A percentile compares a stretch with the other conserved stretches of the same genome.
phyloP scores from a whole-genome alignment of 345 rosid species.

The Brassica nigra region DNA sequence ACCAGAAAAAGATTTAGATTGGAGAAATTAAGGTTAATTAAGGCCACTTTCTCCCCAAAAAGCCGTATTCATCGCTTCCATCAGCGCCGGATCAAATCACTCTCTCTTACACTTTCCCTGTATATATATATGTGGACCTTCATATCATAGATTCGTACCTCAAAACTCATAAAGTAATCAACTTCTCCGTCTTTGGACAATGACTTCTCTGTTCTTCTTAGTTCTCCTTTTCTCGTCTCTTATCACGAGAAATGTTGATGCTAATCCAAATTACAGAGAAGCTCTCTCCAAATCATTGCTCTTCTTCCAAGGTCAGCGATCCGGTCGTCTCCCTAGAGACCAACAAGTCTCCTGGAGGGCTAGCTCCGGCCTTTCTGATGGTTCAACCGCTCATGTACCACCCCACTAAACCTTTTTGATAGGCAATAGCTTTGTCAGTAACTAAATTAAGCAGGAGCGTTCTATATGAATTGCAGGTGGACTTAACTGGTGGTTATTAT shows the following conservation, averaged over 20 bases:
- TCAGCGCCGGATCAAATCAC: conserved; percentile 38
- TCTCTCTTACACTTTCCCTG: neutral
- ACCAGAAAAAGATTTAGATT: neutral
- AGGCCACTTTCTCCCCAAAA: conserved; percentile 22
- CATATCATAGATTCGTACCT: conserved; percentile 23
- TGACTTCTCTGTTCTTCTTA: conserved; percentile 31
- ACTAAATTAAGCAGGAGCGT: neutral
- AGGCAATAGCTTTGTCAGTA: neutral
- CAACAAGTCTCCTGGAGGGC: conserved; percentile 75
- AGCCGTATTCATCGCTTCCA: conserved; percentile 39
- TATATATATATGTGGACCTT: conserved; percentile 28
- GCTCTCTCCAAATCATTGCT: conserved; percentile 78
- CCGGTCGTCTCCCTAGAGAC: conserved; percentile 64
- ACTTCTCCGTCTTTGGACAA: conserved; percentile 17
- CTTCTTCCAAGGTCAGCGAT: conserved; percentile 91
- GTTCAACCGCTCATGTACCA: conserved; percentile 57
- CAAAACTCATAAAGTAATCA: conserved; percentile 18
- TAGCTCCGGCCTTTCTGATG: conserved; percentile 76
- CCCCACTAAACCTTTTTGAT: neutral
- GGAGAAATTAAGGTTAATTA: conserved; percentile 35
- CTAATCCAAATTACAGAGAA: conserved; percentile 74
- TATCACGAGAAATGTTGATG: conserved; percentile 38
- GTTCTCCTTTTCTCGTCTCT: conserved; percentile 34
- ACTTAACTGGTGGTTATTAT: conserved; percentile 86
- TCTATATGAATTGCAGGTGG: conserved; percentile 52